A percentile compares a stretch with the other conserved stretches of the same genome.
phyloP scores from a whole-genome alignment of 2,329 filamentous ascomycete species.

The Orbilia oligospora region DNA sequence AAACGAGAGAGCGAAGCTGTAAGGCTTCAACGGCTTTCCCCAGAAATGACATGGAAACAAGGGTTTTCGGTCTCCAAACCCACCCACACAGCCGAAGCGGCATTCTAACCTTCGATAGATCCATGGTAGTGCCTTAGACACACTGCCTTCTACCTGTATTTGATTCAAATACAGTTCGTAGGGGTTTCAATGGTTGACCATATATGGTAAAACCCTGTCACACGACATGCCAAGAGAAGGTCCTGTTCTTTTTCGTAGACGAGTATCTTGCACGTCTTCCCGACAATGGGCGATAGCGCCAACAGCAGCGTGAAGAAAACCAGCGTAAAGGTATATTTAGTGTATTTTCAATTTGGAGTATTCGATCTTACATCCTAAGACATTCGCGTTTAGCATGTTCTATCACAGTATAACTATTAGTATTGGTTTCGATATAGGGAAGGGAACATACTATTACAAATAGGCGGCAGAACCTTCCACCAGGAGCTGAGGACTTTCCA shows the following conservation, averaged over 20 bases:
- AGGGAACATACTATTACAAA: not conserved
- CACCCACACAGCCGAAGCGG: too few relatives aligned
- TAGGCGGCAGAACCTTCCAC: not conserved
- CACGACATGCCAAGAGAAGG: slow-evolving; percentile 20
- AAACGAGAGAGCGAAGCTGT: not conserved
- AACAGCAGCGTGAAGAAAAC: not conserved
- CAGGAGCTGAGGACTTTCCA: not conserved
- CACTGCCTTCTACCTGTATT: not conserved
- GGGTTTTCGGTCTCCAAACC: not conserved
- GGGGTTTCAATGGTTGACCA: not conserved
- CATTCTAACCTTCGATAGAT: not conserved
- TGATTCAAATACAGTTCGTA: not conserved
- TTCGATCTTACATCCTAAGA: not conserved
- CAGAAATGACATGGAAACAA: not conserved
- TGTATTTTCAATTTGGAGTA: not conserved
- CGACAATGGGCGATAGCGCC: not conserved
- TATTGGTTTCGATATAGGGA: not conserved
- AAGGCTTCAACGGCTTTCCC: not conserved
- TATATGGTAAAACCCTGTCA: not conserved
- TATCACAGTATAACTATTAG: not conserved
- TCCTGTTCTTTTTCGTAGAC: not conserved
- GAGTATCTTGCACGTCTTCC: not conserved
- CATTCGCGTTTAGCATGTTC: not conserved
- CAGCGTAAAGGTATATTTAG: not conserved
- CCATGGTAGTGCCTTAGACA: not conserved